A percentile compares a stretch with the other conserved stretches of the same genome.
Evolutionary conservation across 257 asterid genomes (phyloP).

Genomic region (Hygrophila difformis): DNA sequence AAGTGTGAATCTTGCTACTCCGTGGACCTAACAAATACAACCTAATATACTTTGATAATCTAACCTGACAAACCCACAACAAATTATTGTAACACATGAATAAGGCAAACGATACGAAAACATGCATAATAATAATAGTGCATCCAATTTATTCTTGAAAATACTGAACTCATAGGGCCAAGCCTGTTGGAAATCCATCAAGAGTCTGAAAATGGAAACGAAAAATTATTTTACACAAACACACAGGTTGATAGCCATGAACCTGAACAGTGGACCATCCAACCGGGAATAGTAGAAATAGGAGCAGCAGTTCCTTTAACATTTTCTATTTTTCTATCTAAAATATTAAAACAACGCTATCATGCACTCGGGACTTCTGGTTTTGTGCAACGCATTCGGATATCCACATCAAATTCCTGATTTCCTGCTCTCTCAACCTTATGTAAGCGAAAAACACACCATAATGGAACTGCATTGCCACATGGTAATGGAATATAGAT

Average conservation of each 20-base stretch:
- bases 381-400: constrained; percentile 86
- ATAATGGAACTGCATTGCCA: constrained; percentile 69
- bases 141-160: constrained; percentile 13
- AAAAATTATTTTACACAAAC: constrained; percentile 15
- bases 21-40: no score
- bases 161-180: background rate
- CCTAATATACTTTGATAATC: no score
- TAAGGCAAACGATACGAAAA: no score
- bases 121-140: no score
- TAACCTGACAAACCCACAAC: no score
- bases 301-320: no score
- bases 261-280: no score
- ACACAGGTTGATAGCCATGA: background rate
- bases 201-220: background rate
- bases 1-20: no score
- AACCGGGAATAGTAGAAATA: background rate
- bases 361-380: constrained; percentile 82
- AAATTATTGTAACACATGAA: no score
- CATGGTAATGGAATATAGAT: background rate
- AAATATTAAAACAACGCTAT: constrained; percentile 74
- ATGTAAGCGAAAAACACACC: constrained; percentile 79
- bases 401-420: constrained; percentile 92
- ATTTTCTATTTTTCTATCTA: constrained; percentile 8
- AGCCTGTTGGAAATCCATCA: constrained; percentile 11
- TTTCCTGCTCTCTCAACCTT: constrained; percentile 89